These are phyloP conservation scores for Chamaenerion angustifolium DNA, from an alignment of 345 rosid genomes.

Conservation along the genomic window DNA sequence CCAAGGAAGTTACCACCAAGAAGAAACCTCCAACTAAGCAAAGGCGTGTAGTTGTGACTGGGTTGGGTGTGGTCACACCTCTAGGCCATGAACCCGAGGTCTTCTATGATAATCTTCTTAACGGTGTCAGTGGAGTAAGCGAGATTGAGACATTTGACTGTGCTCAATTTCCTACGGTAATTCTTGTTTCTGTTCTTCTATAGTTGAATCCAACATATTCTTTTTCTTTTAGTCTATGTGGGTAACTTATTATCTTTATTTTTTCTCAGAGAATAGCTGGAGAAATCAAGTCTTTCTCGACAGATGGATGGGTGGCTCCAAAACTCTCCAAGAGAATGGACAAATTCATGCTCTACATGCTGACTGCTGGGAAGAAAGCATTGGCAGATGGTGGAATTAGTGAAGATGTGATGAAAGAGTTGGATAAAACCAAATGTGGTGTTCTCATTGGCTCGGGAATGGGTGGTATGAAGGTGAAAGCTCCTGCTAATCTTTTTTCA, in stretches of 20 bases:
- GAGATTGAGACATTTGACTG: constrained; percentile 46
- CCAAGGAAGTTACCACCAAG: constrained; percentile 20
- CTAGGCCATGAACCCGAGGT: constrained; percentile 34
- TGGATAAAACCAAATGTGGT: constrained; percentile 38
- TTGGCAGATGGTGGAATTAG: constrained; percentile 42
- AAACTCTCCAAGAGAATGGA: constrained; percentile 44
- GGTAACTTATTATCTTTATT: neutral
- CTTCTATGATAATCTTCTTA: constrained; percentile 35
- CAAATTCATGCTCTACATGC: constrained; percentile 43
- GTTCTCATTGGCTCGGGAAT: constrained; percentile 44
- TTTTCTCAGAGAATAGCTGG: constrained; percentile 40
- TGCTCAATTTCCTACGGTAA: constrained; percentile 33
- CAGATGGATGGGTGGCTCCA: constrained; percentile 41
- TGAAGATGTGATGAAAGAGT: constrained; percentile 22
- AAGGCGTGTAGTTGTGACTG: constrained; percentile 44
- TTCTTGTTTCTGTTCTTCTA: neutral
- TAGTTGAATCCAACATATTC: neutral
- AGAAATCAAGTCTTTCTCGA: constrained; percentile 40
- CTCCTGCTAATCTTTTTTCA: neutral
- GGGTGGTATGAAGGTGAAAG: constrained; percentile 43
- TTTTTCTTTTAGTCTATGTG: neutral
- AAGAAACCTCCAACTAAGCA: constrained; percentile 25
- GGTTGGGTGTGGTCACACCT: constrained; percentile 41
- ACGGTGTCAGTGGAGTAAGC: constrained; percentile 41
- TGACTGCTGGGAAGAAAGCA: constrained; percentile 51